Evolutionary conservation across 192 early-diverging fungal species (phyloP).

Genomic region (Entophlyctis luteolus): DNA sequence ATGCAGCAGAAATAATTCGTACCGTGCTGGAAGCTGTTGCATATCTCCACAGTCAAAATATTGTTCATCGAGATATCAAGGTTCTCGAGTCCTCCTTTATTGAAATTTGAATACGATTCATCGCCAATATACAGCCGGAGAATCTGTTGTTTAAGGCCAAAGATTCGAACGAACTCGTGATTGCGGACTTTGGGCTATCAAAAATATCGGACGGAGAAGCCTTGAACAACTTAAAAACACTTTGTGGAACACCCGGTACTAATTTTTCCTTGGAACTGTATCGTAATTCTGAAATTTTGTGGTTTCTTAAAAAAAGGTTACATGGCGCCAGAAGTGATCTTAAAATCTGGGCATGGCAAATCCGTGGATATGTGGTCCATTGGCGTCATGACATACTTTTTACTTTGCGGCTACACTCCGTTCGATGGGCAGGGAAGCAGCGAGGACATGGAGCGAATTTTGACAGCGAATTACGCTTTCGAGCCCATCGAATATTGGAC

Average conservation of each 20-base stretch:
- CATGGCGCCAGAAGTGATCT: conserved; percentile 70
- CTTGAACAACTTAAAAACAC: conserved; percentile 22
- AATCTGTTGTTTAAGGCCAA: conserved; percentile 55
- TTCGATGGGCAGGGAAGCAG: conserved; percentile 45
- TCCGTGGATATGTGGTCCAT: conserved; percentile 95
- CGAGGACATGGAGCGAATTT: conserved; percentile 47
- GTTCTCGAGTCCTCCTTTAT: conserved; percentile 63
- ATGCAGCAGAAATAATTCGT: conserved; percentile 69
- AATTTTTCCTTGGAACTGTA: background rate
- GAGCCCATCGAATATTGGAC: conserved; percentile 50
- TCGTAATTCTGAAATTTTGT: conserved; percentile 31
- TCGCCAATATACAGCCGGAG: conserved; percentile 74
- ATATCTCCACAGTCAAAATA: conserved; percentile 81
- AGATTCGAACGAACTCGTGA: conserved; percentile 24
- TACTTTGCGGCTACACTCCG: conserved; percentile 62
- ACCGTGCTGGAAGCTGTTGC: conserved; percentile 72
- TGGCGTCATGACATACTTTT: conserved; percentile 85
- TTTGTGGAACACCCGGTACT: conserved; percentile 26
- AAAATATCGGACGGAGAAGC: conserved; percentile 40
- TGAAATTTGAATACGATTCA: conserved; percentile 12
- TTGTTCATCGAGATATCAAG: conserved; percentile 69
- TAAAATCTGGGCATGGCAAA: conserved; percentile 78
- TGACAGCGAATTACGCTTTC: conserved; percentile 45
- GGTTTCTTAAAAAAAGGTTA: conserved; percentile 63
- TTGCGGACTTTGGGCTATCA: conserved; percentile 76